Evolutionary conservation across 768 basidiomycete genomes (phyloP).

Genomic region (Rhodotorula sphaerocarpa): DNA sequence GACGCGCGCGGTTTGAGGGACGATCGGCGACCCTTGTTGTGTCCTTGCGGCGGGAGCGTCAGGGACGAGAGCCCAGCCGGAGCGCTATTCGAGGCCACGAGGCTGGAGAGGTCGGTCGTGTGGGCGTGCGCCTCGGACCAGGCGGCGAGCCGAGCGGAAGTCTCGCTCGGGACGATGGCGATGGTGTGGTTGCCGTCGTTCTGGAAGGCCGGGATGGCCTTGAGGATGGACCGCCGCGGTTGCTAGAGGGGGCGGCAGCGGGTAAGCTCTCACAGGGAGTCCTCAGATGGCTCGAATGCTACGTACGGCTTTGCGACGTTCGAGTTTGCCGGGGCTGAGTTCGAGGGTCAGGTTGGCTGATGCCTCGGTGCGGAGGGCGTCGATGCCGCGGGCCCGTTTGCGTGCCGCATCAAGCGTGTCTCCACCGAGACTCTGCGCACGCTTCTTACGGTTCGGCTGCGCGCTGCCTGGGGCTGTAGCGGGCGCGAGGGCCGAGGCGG

Average conservation of each 20-base stretch:
- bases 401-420: conserved; percentile 25
- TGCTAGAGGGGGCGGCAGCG: conserved; percentile 3
- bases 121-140: conserved; percentile 1
- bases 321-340: conserved; percentile 25
- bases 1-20: conserved; percentile 6
- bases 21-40: neutral
- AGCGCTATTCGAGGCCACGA: conserved; percentile 4
- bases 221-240: conserved; percentile 38
- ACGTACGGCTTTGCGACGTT: conserved; percentile 23
- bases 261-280: neutral
- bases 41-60: neutral
- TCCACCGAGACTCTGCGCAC: conserved; percentile 34
- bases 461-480: neutral
- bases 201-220: conserved; percentile 14
- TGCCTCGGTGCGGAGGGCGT: neutral
- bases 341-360: conserved; percentile 13
- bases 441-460: conserved; percentile 25
- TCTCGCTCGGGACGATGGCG: conserved; percentile 4
- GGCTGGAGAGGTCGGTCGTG: conserved; percentile 25
- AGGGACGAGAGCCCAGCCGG: neutral
- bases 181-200: conserved; percentile 11
- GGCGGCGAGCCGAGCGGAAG: neutral
- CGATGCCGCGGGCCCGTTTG: conserved; percentile 13
- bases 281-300: too few species aligned
- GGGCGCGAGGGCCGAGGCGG: neutral